Base-by-base conservation (phyloP, 768 basidiomycete genomes). In the Lactarius quietus region DNA sequence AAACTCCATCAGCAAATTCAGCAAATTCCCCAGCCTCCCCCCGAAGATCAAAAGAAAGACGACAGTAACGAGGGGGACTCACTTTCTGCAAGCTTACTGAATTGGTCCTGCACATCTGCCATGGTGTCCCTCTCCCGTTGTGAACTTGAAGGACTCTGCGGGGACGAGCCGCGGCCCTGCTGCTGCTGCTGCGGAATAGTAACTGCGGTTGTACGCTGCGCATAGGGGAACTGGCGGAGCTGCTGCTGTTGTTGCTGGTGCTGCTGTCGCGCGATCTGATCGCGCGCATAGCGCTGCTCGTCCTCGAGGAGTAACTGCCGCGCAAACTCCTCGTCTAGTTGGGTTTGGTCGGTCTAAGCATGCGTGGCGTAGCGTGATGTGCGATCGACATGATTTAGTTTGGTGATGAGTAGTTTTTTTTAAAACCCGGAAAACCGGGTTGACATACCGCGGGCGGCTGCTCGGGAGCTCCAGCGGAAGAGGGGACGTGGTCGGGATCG, bases 51-150 rank as follows among this genome's bases (percentile, higher is more conserved):
- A 35, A 56, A 23, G n/a, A 29, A 48, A 48, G 33, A 7, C 14
- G 48, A 23, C 10, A 29, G 31, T 45, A 45, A 17, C 35, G 59
- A 26, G 36, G 12, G 14, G 56, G 3, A 77, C 89, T 66, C 66
- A 93, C 91, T 83, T 76, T 93, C 92, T 6, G 92, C 91, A 54
- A 92, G 80, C 74, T 86, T 88, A 70, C 72, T 86, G 71, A 93
- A 81, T 38, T 89, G 88, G 65, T 93, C 87, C 68, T 88, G 85
- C 41, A 93, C 77, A 57, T 93, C 90, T 10, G 82, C 64, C 79
- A 86, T 79, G 7, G 84, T 85, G 69, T 87, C 84, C 51, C 76
- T 57, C 23, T 70, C 61, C 29, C 26, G 35, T 26, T 66, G 36
- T 15, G 54, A 35, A 31, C n/a, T n/a, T n/a, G 48, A 14, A 14